phyloP scores from a whole-genome alignment of 352 stramenopile species.

The Phytophthora podocarpi region DNA sequence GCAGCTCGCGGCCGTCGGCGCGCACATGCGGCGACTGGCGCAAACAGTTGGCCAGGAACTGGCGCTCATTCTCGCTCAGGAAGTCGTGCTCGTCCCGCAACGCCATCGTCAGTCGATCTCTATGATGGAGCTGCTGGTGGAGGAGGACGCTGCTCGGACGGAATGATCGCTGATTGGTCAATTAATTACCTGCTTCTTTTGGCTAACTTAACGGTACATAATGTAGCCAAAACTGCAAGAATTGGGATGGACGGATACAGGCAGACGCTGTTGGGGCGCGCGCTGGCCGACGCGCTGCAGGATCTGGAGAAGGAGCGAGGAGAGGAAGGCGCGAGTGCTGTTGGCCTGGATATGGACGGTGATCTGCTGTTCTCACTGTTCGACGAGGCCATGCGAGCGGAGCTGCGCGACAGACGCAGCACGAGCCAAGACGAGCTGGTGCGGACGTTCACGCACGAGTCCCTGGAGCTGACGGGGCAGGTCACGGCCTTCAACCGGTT shows the following conservation, averaged over 20 bases:
- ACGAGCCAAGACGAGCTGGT: conserved; percentile 1
- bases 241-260: conserved; percentile 65
- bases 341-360: conserved; percentile 29
- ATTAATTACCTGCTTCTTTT: not conserved
- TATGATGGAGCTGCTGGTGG: conserved; percentile 18
- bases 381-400: conserved; percentile 46
- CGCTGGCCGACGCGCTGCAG: conserved; percentile 67
- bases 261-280: conserved; percentile 59
- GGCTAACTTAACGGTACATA: too few species aligned
- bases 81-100: conserved; percentile 73
- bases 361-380: conserved; percentile 64
- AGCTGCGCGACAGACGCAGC: conserved; percentile 21
- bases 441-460: conserved; percentile 54
- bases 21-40: conserved; percentile 62
- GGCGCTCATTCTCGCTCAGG: conserved; percentile 81
- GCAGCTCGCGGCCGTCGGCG: conserved; percentile 76
- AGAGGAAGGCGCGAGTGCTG: not conserved
- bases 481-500: conserved; percentile 72
- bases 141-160: conserved; percentile 3
- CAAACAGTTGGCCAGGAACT: conserved; percentile 76
- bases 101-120: conserved; percentile 37
- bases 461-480: conserved; percentile 42
- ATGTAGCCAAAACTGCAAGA: too few species aligned
- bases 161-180: conserved; percentile 26
- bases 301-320: conserved; percentile 43